Percentiles rank a stretch among this genome's conserved stretches.
Conservation (phyloP, 2,329 filamentous ascomycete species). For the Torrubiella hemipterigena region DNA sequence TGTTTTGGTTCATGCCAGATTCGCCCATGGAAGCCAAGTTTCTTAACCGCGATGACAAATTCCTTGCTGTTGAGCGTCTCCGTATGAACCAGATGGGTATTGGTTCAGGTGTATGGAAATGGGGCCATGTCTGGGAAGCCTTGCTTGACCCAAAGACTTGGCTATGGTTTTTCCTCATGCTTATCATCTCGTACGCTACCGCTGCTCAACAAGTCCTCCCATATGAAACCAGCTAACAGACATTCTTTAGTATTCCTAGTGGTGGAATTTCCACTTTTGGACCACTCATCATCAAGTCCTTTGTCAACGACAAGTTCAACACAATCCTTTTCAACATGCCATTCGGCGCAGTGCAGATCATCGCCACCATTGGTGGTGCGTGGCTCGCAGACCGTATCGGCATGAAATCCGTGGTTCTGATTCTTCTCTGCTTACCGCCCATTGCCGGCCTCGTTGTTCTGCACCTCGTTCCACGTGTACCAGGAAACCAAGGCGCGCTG, state of each 20-base stretch:
- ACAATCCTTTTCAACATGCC: slow-evolving; percentile 48
- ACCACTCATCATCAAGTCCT: slow-evolving; percentile 41
- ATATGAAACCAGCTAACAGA: neutral
- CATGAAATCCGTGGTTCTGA: slow-evolving; percentile 42
- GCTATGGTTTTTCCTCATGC: slow-evolving; percentile 26
- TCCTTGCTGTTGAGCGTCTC: slow-evolving; percentile 44
- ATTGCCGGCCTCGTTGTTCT: slow-evolving; percentile 44
- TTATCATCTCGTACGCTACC: slow-evolving; percentile 34
- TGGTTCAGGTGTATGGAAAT: slow-evolving; percentile 19
- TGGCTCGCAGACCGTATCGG: slow-evolving; percentile 41
- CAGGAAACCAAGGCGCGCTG: slow-evolving; percentile 32
- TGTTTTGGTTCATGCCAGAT: slow-evolving; percentile 48
- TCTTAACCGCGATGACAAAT: slow-evolving; percentile 38
- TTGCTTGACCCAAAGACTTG: slow-evolving; percentile 22
- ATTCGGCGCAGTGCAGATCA: slow-evolving; percentile 44
- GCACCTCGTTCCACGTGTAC: slow-evolving; percentile 32
- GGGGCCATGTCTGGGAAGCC: slow-evolving; percentile 23
- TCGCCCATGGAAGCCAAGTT: slow-evolving; percentile 47
- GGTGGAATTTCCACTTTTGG: slow-evolving; percentile 46
- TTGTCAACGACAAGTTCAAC: slow-evolving; percentile 40
- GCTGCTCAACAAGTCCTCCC: too few relatives aligned
- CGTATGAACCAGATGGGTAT: slow-evolving; percentile 33
- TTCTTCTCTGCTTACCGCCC: slow-evolving; percentile 41
- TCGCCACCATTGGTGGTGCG: slow-evolving; percentile 46
- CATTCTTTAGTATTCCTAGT: slow-evolving; percentile 25